Evolutionary conservation across 768 basidiomycete genomes (phyloP).

Genomic region (Hydnomerulius pinastri): DNA sequence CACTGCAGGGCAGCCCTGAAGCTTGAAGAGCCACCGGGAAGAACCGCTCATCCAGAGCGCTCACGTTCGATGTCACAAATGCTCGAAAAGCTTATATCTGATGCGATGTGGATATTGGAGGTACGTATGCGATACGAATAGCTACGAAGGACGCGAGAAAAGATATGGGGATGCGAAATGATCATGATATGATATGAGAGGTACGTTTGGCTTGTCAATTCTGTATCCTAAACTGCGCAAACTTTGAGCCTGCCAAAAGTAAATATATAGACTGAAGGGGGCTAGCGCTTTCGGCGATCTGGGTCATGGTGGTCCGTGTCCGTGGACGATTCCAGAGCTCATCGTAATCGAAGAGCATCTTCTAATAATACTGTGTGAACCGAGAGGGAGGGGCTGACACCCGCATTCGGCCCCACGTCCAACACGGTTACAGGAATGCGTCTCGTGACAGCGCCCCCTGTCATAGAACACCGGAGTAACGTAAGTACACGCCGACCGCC

Average conservation of each 20-base stretch:
- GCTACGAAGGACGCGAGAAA: constrained; percentile 10
- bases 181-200: constrained; percentile 24
- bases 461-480: constrained; percentile 17
- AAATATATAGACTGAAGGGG: constrained; percentile 7
- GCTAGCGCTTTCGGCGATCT: background rate
- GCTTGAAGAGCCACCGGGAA: background rate
- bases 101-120: constrained; percentile 18
- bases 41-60: background rate
- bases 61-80: background rate
- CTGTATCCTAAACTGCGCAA: constrained; percentile 1
- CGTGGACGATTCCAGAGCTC: constrained; percentile 1
- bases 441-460: constrained; percentile 55
- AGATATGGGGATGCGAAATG: constrained; percentile 21
- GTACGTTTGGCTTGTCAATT: constrained; percentile 23
- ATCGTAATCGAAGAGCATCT: background rate
- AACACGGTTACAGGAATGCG: constrained; percentile 50
- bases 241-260: constrained; percentile 16
- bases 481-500: constrained; percentile 23
- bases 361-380: constrained; percentile 20
- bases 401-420: background rate
- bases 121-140: constrained; percentile 24
- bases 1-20: background rate
- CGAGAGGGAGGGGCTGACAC: background rate
- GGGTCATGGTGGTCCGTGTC: background rate
- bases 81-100: constrained; percentile 20